Evolutionary conservation across 768 basidiomycete genomes (phyloP).

Genomic region (Suillus placidus): DNA sequence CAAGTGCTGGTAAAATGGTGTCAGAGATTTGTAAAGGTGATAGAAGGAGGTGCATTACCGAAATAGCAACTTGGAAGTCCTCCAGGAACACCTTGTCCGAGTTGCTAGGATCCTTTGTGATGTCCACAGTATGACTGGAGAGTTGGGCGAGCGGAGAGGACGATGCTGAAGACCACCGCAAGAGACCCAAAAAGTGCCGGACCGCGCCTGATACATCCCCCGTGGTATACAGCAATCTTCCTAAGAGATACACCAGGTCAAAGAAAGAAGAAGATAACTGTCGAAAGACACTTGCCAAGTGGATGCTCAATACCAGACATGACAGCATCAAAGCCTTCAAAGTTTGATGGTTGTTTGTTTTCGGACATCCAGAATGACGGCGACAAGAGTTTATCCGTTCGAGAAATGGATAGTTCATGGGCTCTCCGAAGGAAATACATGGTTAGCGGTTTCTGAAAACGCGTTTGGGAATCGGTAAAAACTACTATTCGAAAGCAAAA

Average conservation of each 20-base stretch:
- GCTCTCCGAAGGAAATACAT: slow-evolving; percentile 80
- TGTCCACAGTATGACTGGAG: slow-evolving; percentile 24
- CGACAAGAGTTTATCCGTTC: slow-evolving; percentile 61
- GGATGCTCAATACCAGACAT: slow-evolving; percentile 79
- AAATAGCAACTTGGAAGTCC: slow-evolving; percentile 86
- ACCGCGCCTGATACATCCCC: slow-evolving; percentile 82
- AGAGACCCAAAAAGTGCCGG: slow-evolving; percentile 71
- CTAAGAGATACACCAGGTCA: slow-evolving; percentile 41
- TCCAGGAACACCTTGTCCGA: slow-evolving; percentile 77
- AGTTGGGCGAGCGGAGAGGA: slow-evolving; percentile 21
- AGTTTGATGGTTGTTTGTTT: slow-evolving; percentile 42
- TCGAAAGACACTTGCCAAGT: slow-evolving; percentile 50
- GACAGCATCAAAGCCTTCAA: slow-evolving; percentile 60
- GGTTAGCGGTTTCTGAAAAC: slow-evolving; percentile 75
- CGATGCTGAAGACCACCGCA: slow-evolving; percentile 49
- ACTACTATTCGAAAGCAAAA: slow-evolving; percentile 13
- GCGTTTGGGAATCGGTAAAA: slow-evolving; percentile 9
- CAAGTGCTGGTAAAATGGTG: slow-evolving; percentile 59
- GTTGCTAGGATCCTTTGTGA: slow-evolving; percentile 33
- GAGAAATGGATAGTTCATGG: slow-evolving; percentile 58
- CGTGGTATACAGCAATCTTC: slow-evolving; percentile 87
- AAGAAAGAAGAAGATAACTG: slow-evolving; percentile 8
- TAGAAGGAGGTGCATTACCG: slow-evolving; percentile 48
- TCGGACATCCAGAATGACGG: slow-evolving; percentile 84
- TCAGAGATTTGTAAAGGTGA: slow-evolving; percentile 2